Conservation (phyloP, 106 monocot genomes). For the Dioscorea alata region DNA sequence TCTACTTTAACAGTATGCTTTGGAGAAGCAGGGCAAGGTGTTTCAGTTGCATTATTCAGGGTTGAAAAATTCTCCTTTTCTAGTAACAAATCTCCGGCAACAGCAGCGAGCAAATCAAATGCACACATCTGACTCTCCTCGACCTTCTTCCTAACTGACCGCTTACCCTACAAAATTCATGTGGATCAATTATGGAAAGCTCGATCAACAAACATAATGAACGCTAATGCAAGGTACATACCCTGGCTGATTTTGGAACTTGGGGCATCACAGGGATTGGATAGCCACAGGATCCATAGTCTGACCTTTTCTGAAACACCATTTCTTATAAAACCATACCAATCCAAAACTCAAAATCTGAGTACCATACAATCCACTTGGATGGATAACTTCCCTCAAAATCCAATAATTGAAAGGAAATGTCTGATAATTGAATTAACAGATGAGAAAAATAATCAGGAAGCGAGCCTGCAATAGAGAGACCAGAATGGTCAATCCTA, state of each 20-base stretch:
- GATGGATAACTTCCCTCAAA: constrained; percentile 5
- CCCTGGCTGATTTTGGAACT: constrained; percentile 63
- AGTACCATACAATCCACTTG: neutral
- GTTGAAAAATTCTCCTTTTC: constrained; percentile 33
- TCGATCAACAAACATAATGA: constrained; percentile 2
- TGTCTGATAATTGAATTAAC: neutral
- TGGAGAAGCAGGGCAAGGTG: neutral
- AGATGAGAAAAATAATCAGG: neutral
- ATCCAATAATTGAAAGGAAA: neutral
- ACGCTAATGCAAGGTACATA: constrained; percentile 13
- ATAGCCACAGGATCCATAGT: constrained; percentile 55
- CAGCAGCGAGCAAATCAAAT: constrained; percentile 81
- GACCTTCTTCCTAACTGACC: constrained; percentile 39
- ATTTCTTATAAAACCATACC: constrained; percentile 41
- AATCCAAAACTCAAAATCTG: constrained; percentile 4
- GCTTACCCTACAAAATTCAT: constrained; percentile 49
- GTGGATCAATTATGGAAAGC: neutral
- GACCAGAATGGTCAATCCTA: neutral
- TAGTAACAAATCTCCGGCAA: constrained; percentile 58
- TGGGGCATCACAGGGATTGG: constrained; percentile 34
- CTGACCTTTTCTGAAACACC: constrained; percentile 72
- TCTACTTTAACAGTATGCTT: constrained; percentile 32
- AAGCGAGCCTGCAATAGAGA: neutral
- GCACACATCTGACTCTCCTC: constrained; percentile 43
- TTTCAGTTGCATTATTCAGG: constrained; percentile 3